Evolutionary conservation across 2,329 filamentous ascomycete genomes (phyloP), one percentile per base, ranked within the genome.

Genomic region (Arthroderma sp.): DNA sequence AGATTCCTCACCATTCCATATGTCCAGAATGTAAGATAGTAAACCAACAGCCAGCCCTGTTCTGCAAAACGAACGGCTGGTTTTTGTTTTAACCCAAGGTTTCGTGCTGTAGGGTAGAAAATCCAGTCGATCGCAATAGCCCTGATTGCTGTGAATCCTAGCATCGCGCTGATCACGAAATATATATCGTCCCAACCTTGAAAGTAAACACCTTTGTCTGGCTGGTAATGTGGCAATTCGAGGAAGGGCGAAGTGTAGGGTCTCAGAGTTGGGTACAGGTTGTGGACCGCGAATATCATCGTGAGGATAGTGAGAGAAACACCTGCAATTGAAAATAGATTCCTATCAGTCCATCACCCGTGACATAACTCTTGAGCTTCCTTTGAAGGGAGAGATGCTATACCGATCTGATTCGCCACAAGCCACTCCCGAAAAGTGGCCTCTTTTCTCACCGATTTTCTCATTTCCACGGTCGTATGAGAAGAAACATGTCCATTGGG

Each of bases 21-120:
- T 8, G 78, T 73, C 83, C 86, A 96, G 60, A 88, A 89, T 45
- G 81, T 69, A 38, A 69, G 68, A 63, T 89, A 89, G 67, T 95
- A 96, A 38, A 91, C 64, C 46, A 93, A 68, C 59, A 94, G 72
- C 85, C 89, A 96, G 39, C 81, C 85, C 67, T 98, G 91, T 68
- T 98, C 91, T 50, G 86, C 86, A 66, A 96, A 94, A 47, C 91
- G 77, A 40, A 85, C 77, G 48, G 82, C 69, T 39, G 79, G 78
- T 68, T 94, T 95, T 59, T 81, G 84, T 54, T 74, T 73, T 55
- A 95, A 76, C 32, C 89, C 89, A 50, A 75, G 73, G 40, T 71
- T 67, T 51, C 77, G 79, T 37, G 83, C 88, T 45, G 93, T 65
- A 5, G 89, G 91, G 15, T 78, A 78, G 42, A 96, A 73, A 8